Percentiles rank a stretch among this genome's conserved stretches.
Evolutionary conservation across 1,139 yeast species (phyloP).

Genomic region (Geotrichum candidum): DNA sequence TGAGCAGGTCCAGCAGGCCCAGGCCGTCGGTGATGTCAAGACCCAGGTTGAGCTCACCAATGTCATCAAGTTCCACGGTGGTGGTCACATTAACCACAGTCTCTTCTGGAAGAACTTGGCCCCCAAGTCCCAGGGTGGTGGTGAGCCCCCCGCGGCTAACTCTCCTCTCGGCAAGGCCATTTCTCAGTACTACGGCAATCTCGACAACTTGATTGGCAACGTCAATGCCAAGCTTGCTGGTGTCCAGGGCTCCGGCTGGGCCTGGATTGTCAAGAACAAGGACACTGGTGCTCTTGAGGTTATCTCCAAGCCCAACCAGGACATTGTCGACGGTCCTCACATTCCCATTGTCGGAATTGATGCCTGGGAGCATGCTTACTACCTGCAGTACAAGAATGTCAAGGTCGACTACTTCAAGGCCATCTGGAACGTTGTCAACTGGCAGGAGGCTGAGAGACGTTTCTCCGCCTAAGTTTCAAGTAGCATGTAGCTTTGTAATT

Average conservation of each 20-base stretch:
- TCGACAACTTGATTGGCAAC: conserved; percentile 61
- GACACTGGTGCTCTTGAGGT: conserved; percentile 78
- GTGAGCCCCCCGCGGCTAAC: conserved; percentile 62
- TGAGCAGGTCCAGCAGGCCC: conserved; percentile 73
- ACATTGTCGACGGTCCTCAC: conserved; percentile 68
- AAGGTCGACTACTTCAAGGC: conserved; percentile 94
- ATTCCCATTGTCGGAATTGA: conserved; percentile 88
- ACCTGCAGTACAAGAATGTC: conserved; percentile 90
- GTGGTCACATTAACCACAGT: conserved; percentile 84
- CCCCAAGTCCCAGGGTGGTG: conserved; percentile 78
- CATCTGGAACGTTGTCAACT: conserved; percentile 93
- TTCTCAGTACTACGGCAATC: conserved; percentile 61
- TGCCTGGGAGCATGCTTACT: conserved; percentile 99
- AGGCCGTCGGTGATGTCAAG: conserved; percentile 57
- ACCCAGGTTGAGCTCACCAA: conserved; percentile 67
- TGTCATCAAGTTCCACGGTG: conserved; percentile 87
- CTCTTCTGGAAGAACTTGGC: conserved; percentile 90
- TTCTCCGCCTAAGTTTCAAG: conserved; percentile 33
- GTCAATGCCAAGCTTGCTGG: conserved; percentile 83
- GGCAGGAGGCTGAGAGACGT: conserved; percentile 87
- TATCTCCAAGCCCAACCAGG: conserved; percentile 85
- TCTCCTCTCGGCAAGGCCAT: conserved; percentile 60
- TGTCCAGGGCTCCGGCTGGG: conserved; percentile 98
- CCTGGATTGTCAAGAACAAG: conserved; percentile 84
- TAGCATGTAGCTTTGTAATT: not conserved